Conservation (phyloP, 768 basidiomycete species). For the Candolleomyces eurysporus region DNA sequence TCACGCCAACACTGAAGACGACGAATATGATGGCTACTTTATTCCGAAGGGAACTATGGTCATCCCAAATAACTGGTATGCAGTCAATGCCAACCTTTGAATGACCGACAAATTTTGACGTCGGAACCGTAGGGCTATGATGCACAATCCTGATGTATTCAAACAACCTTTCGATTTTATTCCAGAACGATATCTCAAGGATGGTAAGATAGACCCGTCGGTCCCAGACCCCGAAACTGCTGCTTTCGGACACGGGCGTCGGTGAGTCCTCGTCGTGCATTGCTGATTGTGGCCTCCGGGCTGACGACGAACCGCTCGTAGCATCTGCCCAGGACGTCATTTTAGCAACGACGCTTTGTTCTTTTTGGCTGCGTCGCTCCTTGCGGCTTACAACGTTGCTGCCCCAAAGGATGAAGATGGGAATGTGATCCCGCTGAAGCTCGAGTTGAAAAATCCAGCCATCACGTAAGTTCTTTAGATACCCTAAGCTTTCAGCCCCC, state of each 20-base stretch:
- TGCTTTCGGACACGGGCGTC: conserved; percentile 19
- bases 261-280: conserved; percentile 2
- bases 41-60: too few relatives aligned
- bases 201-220: conserved; percentile 15
- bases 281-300: neutral
- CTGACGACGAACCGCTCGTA: neutral
- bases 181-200: conserved; percentile 26
- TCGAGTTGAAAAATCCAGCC: neutral
- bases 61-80: too few relatives aligned
- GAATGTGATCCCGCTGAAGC: conserved; percentile 1
- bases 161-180: conserved; percentile 30
- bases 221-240: conserved; percentile 8
- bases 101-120: neutral
- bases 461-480: neutral
- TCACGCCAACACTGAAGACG: neutral
- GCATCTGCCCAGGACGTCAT: conserved; percentile 24
- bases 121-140: conserved; percentile 18
- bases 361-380: conserved; percentile 16
- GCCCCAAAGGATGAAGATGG: conserved; percentile 13
- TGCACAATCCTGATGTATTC: conserved; percentile 29
- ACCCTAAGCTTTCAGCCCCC: too few relatives aligned
- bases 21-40: too few relatives aligned
- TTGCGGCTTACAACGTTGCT: conserved; percentile 18
- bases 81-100: too few relatives aligned
- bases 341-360: conserved; percentile 20